These are phyloP conservation scores for Cercospora janseana DNA, from an alignment of 2,329 filamentous ascomycete species.

Conservation along the genomic window DNA sequence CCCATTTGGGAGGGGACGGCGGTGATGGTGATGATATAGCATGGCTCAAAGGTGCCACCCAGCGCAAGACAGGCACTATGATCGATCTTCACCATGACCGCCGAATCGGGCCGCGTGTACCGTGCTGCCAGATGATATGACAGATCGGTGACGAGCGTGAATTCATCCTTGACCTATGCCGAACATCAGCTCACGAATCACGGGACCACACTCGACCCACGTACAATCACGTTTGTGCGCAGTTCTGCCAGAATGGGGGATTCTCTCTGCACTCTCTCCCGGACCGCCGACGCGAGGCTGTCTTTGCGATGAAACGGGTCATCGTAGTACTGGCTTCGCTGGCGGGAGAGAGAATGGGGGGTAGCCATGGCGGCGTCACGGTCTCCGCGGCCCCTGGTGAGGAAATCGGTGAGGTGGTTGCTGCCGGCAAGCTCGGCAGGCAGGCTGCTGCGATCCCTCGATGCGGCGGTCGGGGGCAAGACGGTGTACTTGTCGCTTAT, in stretches of 20 bases:
- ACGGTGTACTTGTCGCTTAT: background rate
- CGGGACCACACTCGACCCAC: constrained; percentile 27
- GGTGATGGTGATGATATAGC: constrained; percentile 73
- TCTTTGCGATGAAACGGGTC: constrained; percentile 38
- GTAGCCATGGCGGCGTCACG: constrained; percentile 25
- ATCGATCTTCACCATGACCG: constrained; percentile 72
- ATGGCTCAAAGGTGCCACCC: constrained; percentile 71
- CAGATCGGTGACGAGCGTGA: constrained; percentile 70
- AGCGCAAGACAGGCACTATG: constrained; percentile 74
- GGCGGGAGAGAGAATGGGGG: constrained; percentile 31
- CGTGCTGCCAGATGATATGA: constrained; percentile 70
- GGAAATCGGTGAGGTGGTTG: constrained; percentile 21
- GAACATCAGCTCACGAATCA: constrained; percentile 17
- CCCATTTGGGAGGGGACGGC: constrained; percentile 68
- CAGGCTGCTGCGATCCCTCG: constrained; percentile 19
- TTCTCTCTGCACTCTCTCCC: constrained; percentile 46
- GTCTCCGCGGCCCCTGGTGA: constrained; percentile 24
- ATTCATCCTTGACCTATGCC: constrained; percentile 68
- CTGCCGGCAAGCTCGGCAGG: constrained; percentile 17
- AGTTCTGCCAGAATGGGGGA: constrained; percentile 50
- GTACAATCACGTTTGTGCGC: constrained; percentile 53
- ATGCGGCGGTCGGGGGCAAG: background rate
- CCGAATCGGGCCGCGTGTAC: constrained; percentile 71
- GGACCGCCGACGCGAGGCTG: constrained; percentile 27
- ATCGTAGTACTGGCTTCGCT: constrained; percentile 39